phyloP scores from a whole-genome alignment of 1,284 basidiomycete species.

The Ganoderma sinense region DNA sequence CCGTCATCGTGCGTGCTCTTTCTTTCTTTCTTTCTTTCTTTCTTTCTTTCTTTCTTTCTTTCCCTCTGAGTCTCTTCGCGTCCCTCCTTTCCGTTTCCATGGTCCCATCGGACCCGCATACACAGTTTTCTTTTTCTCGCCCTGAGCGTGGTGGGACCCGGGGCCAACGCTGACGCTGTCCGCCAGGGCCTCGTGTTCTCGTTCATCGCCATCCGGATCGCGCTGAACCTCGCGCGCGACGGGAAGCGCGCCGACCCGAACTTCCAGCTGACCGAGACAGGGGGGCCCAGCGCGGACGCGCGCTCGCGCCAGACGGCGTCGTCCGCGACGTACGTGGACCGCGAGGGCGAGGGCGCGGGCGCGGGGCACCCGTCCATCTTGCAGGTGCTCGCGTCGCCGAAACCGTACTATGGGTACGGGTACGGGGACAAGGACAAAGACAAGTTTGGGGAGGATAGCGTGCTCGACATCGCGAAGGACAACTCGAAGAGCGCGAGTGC shows the following conservation, averaged over 20 bases:
- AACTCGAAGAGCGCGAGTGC: not conserved
- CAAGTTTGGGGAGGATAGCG: not conserved
- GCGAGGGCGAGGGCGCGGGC: not conserved
- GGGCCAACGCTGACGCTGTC: not conserved
- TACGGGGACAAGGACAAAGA: not conserved
- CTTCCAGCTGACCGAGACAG: conserved; percentile 1
- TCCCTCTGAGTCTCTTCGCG: too few species aligned
- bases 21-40: too few species aligned
- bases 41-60: too few species aligned
- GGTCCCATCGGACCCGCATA: too few species aligned
- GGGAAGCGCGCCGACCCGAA: conserved; percentile 14
- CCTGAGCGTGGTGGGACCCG: not conserved
- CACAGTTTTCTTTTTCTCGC: too few species aligned
- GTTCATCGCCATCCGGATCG: conserved; percentile 19
- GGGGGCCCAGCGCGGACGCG: not conserved
- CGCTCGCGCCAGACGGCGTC: conserved; percentile 5
- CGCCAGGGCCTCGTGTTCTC: conserved; percentile 20
- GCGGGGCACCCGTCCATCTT: not conserved
- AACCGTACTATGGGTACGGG: not conserved
- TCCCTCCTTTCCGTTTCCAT: not conserved
- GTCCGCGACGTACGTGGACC: conserved; percentile 5
- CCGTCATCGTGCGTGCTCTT: conserved; percentile 13
- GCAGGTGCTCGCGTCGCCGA: not conserved
- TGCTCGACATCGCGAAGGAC: not conserved
- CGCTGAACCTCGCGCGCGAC: conserved; percentile 6